Evolutionary conservation across 495 filamentous ascomycete genomes (phyloP).

Genomic region (Jackrogersella multiformis): DNA sequence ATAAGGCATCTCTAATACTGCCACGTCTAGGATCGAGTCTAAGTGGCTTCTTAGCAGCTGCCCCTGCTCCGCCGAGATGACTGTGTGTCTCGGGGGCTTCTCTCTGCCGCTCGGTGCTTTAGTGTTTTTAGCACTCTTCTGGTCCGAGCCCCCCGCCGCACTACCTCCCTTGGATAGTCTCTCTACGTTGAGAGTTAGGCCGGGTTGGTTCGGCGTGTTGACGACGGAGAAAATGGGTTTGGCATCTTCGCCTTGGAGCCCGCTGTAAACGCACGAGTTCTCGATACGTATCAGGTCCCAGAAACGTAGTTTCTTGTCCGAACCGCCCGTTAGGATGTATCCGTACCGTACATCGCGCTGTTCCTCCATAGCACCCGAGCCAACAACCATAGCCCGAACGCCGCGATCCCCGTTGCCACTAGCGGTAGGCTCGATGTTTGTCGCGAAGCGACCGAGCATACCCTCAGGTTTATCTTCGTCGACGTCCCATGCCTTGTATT

Average conservation of each 20-base stretch:
- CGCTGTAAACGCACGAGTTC: constrained; percentile 79
- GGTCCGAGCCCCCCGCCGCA: constrained; percentile 47
- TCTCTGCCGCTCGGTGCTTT: constrained; percentile 48
- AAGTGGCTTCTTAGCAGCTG: constrained; percentile 85
- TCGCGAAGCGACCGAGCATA: constrained; percentile 89
- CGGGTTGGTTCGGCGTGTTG: constrained; percentile 70
- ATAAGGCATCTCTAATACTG: constrained; percentile 86
- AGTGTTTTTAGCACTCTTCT: constrained; percentile 48
- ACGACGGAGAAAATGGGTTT: constrained; percentile 68
- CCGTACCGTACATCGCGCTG: constrained; percentile 66
- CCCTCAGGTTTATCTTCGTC: constrained; percentile 90
- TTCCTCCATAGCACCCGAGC: constrained; percentile 64
- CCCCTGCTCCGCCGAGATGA: constrained; percentile 89
- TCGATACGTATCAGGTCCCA: constrained; percentile 86
- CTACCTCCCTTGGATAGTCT: constrained; percentile 61
- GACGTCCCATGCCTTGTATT: constrained; percentile 87
- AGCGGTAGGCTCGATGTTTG: constrained; percentile 66
- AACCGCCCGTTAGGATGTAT: constrained; percentile 86
- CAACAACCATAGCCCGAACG: constrained; percentile 67
- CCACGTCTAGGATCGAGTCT: constrained; percentile 88
- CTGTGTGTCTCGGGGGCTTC: constrained; percentile 75
- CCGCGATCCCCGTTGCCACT: constrained; percentile 61
- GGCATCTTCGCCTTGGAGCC: constrained; percentile 73
- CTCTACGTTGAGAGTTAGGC: constrained; percentile 78
- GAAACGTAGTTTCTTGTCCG: constrained; percentile 89